Conservation (phyloP, 768 basidiomycete species). For the Hirschioporus abietinus region DNA sequence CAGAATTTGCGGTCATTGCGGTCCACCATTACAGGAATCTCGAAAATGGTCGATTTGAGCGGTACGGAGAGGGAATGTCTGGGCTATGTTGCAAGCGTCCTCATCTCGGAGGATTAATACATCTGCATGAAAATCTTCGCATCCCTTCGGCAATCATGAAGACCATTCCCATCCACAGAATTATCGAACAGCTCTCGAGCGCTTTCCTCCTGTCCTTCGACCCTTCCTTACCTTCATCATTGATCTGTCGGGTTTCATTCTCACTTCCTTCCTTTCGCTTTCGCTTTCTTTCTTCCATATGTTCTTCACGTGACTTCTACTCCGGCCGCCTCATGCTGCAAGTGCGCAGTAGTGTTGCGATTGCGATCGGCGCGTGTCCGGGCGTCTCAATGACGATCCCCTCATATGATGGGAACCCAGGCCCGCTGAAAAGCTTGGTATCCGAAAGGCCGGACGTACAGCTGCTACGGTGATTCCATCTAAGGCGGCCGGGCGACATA, state of each 20-base stretch:
- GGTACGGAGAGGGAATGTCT: too few species aligned
- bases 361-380: background rate
- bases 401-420: background rate
- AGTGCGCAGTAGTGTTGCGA: background rate
- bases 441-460: background rate
- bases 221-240: background rate
- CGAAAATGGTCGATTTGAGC: too few species aligned
- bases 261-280: background rate
- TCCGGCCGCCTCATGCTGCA: background rate
- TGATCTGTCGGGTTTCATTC: too few species aligned
- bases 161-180: background rate
- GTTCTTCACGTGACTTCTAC: background rate
- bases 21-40: too few species aligned
- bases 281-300: background rate
- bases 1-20: too few species aligned
- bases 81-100: too few species aligned
- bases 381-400: background rate
- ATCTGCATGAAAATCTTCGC: background rate
- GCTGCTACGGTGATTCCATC: background rate
- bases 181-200: background rate
- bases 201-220: background rate
- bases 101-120: background rate
- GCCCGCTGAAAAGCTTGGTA: conserved; percentile 5
- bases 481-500: background rate
- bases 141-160: background rate